These are phyloP conservation scores for Colletotrichum theobromicola DNA, from an alignment of 2,329 filamentous ascomycete species.

Conservation along the genomic window DNA sequence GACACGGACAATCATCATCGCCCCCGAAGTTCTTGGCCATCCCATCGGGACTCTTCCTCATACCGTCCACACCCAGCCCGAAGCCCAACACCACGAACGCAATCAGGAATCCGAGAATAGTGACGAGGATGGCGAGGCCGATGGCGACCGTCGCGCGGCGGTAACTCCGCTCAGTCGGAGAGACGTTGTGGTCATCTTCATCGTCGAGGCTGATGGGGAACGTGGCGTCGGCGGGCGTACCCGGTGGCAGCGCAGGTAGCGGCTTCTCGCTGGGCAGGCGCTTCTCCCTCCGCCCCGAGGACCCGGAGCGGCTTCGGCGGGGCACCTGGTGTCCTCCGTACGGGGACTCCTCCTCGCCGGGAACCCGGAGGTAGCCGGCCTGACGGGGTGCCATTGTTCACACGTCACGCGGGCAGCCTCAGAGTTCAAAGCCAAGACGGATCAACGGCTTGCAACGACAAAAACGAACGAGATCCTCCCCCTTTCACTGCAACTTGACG, in stretches of 20 bases:
- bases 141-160: slow-evolving; percentile 5
- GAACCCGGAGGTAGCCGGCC: slow-evolving; percentile 17
- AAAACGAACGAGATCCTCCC: not conserved
- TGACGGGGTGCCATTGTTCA: slow-evolving; percentile 9
- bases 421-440: not conserved
- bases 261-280: slow-evolving; percentile 21
- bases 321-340: not conserved
- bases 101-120: slow-evolving; percentile 38
- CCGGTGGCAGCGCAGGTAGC: slow-evolving; percentile 19
- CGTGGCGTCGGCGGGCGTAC: not conserved
- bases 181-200: not conserved
- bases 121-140: slow-evolving; percentile 27
- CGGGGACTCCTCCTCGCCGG: slow-evolving; percentile 7
- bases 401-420: not conserved
- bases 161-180: not conserved
- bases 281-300: slow-evolving; percentile 21
- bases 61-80: slow-evolving; percentile 21
- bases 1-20: slow-evolving; percentile 31
- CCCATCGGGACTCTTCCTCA: slow-evolving; percentile 21
- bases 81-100: slow-evolving; percentile 42
- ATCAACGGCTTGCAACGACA: not conserved
- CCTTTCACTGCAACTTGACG: not conserved
- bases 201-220: slow-evolving; percentile 4
- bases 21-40: slow-evolving; percentile 21
- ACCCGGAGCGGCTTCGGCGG: slow-evolving; percentile 7